These are phyloP conservation scores for Plantago coronopus DNA, from an alignment of 305 asterid genomes.

Conservation along the genomic window DNA sequence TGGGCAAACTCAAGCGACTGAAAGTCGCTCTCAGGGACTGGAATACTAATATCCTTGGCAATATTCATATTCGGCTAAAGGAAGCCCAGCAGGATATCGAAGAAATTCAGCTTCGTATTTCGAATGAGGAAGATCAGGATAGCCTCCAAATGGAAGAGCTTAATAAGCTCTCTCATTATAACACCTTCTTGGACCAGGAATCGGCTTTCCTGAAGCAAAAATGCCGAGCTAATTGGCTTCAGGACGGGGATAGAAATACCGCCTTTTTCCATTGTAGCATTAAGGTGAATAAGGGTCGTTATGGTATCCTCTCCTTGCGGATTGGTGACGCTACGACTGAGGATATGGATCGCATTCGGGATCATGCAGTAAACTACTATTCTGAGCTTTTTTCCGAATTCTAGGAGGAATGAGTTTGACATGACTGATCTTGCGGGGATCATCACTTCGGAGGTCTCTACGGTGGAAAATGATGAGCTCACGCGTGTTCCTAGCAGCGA, in stretches of 20 bases:
- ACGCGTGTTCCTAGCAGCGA: not conserved
- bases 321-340: no score
- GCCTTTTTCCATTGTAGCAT: not conserved
- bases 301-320: not conserved
- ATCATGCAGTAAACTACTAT: not conserved
- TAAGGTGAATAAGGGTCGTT: not conserved
- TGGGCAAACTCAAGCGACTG: not conserved
- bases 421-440: no score
- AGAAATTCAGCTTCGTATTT: no score
- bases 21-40: not conserved
- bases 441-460: no score
- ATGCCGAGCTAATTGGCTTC: not conserved
- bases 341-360: not conserved
- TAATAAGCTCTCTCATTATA: no score
- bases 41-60: not conserved
- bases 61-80: not conserved
- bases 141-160: no score
- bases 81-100: not conserved
- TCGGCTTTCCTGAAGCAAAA: no score
- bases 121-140: no score
- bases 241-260: not conserved
- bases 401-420: no score
- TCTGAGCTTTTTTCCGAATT: not conserved
- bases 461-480: not conserved
- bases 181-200: no score